Percentiles rank a stretch among this genome's conserved stretches.
Evolutionary conservation across 2,329 filamentous ascomycete species (phyloP).

Genomic region (Coleophoma cylindrospora): DNA sequence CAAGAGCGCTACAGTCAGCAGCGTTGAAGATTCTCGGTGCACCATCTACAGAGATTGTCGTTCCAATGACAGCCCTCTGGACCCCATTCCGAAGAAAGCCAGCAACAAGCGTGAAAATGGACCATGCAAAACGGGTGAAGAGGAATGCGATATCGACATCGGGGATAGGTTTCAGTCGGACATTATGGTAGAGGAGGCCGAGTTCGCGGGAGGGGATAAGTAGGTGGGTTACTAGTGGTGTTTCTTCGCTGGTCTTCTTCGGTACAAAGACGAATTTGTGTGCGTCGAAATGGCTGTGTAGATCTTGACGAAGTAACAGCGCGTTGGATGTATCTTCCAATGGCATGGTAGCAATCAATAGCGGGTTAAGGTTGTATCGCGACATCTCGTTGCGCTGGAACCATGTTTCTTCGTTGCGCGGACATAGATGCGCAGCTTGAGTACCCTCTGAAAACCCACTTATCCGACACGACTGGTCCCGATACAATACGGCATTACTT

Average conservation of each 20-base stretch:
- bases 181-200: too few species aligned
- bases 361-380: slow-evolving; percentile 2
- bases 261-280: slow-evolving; percentile 5
- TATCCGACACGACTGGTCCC: slow-evolving; percentile 9
- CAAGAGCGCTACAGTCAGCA: too few species aligned
- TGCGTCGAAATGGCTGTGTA: slow-evolving; percentile 4
- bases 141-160: too few species aligned
- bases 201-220: too few species aligned
- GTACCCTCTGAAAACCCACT: slow-evolving; percentile 6
- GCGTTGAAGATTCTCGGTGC: too few species aligned
- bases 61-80: too few species aligned
- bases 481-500: neutral
- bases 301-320: slow-evolving; percentile 7
- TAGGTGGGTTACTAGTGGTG: too few species aligned
- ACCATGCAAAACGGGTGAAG: too few species aligned
- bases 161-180: too few species aligned
- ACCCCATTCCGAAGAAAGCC: too few species aligned
- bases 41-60: too few species aligned
- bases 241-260: slow-evolving; percentile 1
- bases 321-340: slow-evolving; percentile 7
- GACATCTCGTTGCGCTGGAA: slow-evolving; percentile 7
- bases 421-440: slow-evolving; percentile 7
- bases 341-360: neutral
- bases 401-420: slow-evolving; percentile 6
- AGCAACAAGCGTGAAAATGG: too few species aligned